Percentiles rank a stretch among this genome's conserved stretches.
phyloP scores from a whole-genome alignment of 176 grass and related monocot species.

The Tuctoria greenei region DNA sequence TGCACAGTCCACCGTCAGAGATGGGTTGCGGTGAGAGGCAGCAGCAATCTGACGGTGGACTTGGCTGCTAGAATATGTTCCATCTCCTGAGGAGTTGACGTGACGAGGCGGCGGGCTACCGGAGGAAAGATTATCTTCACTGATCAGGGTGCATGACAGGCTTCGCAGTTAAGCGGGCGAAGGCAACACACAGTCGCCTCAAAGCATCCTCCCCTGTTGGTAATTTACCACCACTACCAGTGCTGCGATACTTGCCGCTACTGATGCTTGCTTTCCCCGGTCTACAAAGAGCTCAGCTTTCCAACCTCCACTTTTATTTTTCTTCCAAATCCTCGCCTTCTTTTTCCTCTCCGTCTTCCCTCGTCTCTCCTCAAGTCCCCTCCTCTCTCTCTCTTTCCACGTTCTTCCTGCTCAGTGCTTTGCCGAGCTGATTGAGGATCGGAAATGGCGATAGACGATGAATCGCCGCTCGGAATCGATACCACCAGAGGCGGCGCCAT shows the following conservation, averaged over 20 bases:
- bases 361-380: neutral
- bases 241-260: constrained; percentile 33
- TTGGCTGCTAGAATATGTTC: neutral
- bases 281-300: constrained; percentile 53
- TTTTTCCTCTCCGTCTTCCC: neutral
- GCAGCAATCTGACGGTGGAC: neutral
- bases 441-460: constrained; percentile 64
- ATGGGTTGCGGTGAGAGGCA: neutral
- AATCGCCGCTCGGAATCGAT: constrained; percentile 55
- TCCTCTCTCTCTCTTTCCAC: neutral
- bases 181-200: neutral
- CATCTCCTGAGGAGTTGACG: constrained; percentile 6
- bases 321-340: constrained; percentile 22
- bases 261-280: constrained; percentile 19
- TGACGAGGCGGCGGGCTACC: neutral
- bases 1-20: neutral
- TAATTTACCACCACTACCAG: constrained; percentile 27
- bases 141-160: neutral
- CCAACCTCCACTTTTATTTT: constrained; percentile 28
- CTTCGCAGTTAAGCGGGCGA: neutral
- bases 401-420: neutral
- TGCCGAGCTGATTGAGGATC: neutral
- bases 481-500: constrained; percentile 50
- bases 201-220: constrained; percentile 22
- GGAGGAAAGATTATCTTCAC: neutral